Base-by-base conservation (phyloP, 257 asterid species). In the Solanum paucissectum region DNA sequence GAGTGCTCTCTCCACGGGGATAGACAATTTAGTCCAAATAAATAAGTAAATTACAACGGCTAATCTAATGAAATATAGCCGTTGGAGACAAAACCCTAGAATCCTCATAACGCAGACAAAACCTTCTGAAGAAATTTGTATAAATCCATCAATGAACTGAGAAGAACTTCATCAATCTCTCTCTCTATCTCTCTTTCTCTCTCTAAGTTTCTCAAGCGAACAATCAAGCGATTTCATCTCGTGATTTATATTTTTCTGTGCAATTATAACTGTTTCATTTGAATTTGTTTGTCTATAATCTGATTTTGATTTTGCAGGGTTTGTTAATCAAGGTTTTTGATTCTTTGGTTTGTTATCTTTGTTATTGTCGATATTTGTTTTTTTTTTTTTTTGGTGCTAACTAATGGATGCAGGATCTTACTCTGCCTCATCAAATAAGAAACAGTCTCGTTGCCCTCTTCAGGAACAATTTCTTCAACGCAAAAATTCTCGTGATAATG, bases 401-500 rank as follows among this genome's bases (percentile, higher is more conserved):
- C 92, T 81, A 86, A 96, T 95, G 98, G 99, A 91, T 90, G 92
- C 98, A 94, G 99, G 96, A 90, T 88, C 82, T 2, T 86, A 90
- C 87, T 90, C 98, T 42, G 92, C 93, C 18, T 92, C 94, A 13
- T 88, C 95, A 25, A 92, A 60, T 91, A 92, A 92, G 92, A 72
- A 91, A 33, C 93, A 79, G 83, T 91, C 95, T n/a, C 91, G 98
- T 60, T 88, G 46, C 88, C 99, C 98, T 42, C 98, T 95, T n/a
- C 97, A 94, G 89, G 98, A 96, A 83, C 96, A 92, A 87, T 81
- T 86, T 89, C 92, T 93, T 62, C 97, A 92, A 20, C 90, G 93
- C 85, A 94, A 90, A 90, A 91, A 74, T 86, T 95, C 98, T 4
- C 88, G 93, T 83, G 98, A 96, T 71, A 94, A 95, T 62, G 99